Conservation (phyloP, 2,329 filamentous ascomycete genomes). For the Microdochium trichocladiopsis region DNA sequence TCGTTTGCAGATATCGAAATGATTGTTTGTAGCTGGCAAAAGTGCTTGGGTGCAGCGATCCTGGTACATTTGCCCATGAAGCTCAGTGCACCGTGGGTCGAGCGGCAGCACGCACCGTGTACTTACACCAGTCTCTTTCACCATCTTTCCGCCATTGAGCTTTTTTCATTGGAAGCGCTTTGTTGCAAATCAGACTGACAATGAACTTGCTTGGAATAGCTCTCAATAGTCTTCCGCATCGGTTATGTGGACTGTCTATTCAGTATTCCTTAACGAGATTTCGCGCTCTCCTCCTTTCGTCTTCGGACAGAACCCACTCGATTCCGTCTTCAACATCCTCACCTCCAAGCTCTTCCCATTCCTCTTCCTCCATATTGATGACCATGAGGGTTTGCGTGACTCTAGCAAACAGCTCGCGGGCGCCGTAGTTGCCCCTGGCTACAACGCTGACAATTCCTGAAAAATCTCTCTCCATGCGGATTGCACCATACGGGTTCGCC, state of each 20-base stretch:
- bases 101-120: neutral
- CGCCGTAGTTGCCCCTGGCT: conserved; percentile 54
- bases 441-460: conserved; percentile 58
- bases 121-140: neutral
- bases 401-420: conserved; percentile 60
- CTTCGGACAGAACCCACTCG: conserved; percentile 51
- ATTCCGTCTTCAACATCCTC: conserved; percentile 48
- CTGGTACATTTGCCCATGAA: no score
- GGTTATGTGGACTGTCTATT: neutral
- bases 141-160: neutral
- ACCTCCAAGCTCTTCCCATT: conserved; percentile 61
- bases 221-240: no score
- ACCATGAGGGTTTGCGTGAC: conserved; percentile 66
- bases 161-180: no score
- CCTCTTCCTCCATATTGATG: conserved; percentile 75
- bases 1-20: no score
- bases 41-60: no score
- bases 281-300: conserved; percentile 58
- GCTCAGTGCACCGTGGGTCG: neutral
- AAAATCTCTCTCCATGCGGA: conserved; percentile 66
- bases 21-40: no score
- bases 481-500: conserved; percentile 68
- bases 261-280: conserved; percentile 39
- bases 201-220: neutral
- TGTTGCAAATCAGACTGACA: no score